These are phyloP conservation scores for Lactarius deliciosus DNA, from an alignment of 768 basidiomycete species.

Conservation along the genomic window DNA sequence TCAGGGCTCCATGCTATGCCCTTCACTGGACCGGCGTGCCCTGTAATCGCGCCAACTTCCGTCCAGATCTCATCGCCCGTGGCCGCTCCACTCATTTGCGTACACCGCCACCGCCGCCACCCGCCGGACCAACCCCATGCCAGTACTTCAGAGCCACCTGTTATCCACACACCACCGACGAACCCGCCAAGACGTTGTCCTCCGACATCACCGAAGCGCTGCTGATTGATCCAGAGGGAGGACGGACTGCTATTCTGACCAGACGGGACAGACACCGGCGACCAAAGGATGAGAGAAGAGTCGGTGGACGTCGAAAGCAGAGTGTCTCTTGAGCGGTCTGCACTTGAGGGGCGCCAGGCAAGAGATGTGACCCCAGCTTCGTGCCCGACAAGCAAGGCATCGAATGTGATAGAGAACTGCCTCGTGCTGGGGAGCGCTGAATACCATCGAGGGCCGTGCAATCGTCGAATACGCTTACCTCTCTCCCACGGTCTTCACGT, in stretches of 20 bases:
- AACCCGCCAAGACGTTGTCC: constrained; percentile 90
- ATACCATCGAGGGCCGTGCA: constrained; percentile 4
- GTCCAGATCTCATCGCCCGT: constrained; percentile 55
- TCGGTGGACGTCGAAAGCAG: constrained; percentile 94
- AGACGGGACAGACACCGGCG: constrained; percentile 57
- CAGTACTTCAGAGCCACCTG: constrained; percentile 58
- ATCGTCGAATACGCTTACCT: constrained; percentile 26
- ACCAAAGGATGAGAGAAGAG: constrained; percentile 95
- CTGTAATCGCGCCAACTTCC: constrained; percentile 77
- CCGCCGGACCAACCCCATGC: constrained; percentile 96
- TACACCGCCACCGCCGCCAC: constrained; percentile 81
- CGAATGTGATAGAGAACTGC: constrained; percentile 82
- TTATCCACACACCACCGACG: constrained; percentile 84
- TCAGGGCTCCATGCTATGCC: constrained; percentile 84
- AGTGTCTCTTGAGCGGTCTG: constrained; percentile 40
- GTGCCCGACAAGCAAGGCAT: constrained; percentile 94
- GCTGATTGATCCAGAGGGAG: constrained; percentile 85
- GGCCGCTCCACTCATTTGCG: constrained; percentile 21
- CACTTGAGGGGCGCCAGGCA: constrained; percentile 64
- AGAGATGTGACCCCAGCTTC: constrained; percentile 89
- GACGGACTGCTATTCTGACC: constrained; percentile 43
- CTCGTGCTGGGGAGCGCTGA: constrained; percentile 36
- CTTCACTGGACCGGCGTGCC: constrained; percentile 79
- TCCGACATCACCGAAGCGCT: constrained; percentile 94
- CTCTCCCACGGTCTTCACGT: constrained; percentile 54